phyloP scores from a whole-genome alignment of 1,139 yeast genomes.

The Nadsonia commutata region DNA sequence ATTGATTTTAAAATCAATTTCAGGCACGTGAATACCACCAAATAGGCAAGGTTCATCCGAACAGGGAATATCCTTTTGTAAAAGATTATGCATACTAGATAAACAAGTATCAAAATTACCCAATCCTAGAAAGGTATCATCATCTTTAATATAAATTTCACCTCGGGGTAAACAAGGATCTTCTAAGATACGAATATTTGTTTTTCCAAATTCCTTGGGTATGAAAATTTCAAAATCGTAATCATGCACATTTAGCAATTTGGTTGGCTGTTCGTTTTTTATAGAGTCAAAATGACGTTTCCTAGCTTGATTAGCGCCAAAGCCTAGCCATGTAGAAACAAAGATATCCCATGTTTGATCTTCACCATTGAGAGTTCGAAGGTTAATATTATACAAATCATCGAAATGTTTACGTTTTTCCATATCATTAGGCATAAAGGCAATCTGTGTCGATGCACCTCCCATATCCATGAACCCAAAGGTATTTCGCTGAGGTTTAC shows the following conservation, averaged over 20 bases:
- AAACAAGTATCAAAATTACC: conserved; percentile 49
- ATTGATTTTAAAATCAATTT: conserved; percentile 49
- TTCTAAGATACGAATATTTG: not conserved
- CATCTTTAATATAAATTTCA: conserved; percentile 14
- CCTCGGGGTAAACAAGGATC: conserved; percentile 56
- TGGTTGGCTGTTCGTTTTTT: conserved; percentile 7
- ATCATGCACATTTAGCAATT: conserved; percentile 2
- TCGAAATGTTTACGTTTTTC: conserved; percentile 42
- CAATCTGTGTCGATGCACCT: conserved; percentile 72
- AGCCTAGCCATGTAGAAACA: conserved; percentile 64
- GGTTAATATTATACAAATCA: conserved; percentile 36
- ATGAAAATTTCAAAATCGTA: conserved; percentile 13
- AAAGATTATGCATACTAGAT: conserved; percentile 37
- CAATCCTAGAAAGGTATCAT: conserved; percentile 31
- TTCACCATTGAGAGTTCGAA: conserved; percentile 29
- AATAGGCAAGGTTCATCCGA: conserved; percentile 29
- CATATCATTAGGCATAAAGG: conserved; percentile 49
- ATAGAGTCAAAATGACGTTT: conserved; percentile 30
- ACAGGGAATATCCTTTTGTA: conserved; percentile 29
- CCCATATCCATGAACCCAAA: conserved; percentile 72
- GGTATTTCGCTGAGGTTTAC: conserved; percentile 36
- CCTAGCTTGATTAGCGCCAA: conserved; percentile 65
- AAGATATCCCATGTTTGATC: conserved; percentile 37
- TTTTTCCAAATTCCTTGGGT: not conserved
- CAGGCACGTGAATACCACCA: conserved; percentile 35